Evolutionary conservation across 140 eudicot species (phyloP).

Genomic region (Erigeron philadelphicus): DNA sequence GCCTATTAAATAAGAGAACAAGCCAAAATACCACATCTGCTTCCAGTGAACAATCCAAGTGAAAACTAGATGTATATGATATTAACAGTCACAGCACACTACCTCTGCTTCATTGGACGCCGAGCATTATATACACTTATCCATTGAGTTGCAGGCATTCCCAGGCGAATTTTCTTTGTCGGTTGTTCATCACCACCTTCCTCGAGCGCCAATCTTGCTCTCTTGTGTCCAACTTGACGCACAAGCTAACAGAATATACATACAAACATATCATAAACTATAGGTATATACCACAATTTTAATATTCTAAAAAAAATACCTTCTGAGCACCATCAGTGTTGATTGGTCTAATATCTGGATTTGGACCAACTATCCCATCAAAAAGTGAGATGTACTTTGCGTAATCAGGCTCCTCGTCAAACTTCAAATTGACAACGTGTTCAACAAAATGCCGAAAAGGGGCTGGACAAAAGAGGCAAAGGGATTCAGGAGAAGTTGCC

Average conservation of each 20-base stretch:
- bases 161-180: constrained; percentile 74
- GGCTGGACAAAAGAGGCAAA: constrained; percentile 66
- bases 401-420: constrained; percentile 80
- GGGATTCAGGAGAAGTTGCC: constrained; percentile 90
- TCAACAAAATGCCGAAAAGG: constrained; percentile 77
- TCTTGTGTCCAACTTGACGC: constrained; percentile 70
- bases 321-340: constrained; percentile 89
- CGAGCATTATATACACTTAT: constrained; percentile 82
- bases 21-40: background rate
- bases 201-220: constrained; percentile 65
- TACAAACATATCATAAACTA: constrained; percentile 3
- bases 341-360: constrained; percentile 75
- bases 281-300: background rate
- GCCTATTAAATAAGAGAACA: too few relatives aligned
- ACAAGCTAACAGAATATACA: constrained; percentile 39
- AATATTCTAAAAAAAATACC: constrained; percentile 33
- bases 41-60: background rate
- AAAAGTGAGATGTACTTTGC: constrained; percentile 75
- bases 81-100: background rate
- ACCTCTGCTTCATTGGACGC: constrained; percentile 94
- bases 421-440: constrained; percentile 68
- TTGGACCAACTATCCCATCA: constrained; percentile 86
- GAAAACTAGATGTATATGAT: background rate
- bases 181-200: constrained; percentile 76
- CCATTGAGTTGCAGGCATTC: constrained; percentile 95